Base-by-base conservation (phyloP, 495 filamentous ascomycete genomes). In the Penicillium cosmopolitanum region DNA sequence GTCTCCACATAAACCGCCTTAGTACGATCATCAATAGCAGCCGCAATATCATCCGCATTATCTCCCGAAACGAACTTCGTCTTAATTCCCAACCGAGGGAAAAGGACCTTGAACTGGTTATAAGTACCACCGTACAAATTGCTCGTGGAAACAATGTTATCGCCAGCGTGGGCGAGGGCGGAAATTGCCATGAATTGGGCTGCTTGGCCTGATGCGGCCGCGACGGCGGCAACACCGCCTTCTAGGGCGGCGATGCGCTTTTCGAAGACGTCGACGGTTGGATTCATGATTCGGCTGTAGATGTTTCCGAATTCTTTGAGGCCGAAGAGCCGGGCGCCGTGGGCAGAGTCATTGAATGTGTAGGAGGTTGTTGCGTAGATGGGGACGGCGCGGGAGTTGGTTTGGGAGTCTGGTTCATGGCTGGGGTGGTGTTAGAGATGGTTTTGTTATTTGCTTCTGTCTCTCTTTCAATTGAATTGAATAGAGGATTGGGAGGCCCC, bases 231-330 rank as follows among this genome's bases (percentile, higher is more conserved):
- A 28, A 92, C 87, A 55, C 95, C 95, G 12, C 95, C 95, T 76
- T 98, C 95, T 19, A 98, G 87, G 13, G 95, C 96, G 13, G 96
- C 95, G 44, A 98, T 90, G 52, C 95, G 87, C 81, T 98, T 97
- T 77, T 98, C 95, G 60, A 98, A 95, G 44, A 98, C 96, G 76
- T 97, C 96, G 57, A 97, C 91, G 6, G 95, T 98, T 3, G 95
- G 95, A 73, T 98, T 98, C 92, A 96, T 96, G 65, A 98, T 95
- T 56, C 95, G 89, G 67, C 88, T 92, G 82, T 98, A 98, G 78
- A 98, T 97, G 76, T 98, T 97, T 72, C 94, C 96, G 72, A 96
- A 94, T 74, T 97, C 94, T 73, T 97, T 96, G 77, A 98, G 92
- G 64, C 92, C 92, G 71, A 98, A 98, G 23, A 98, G 88, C 68